Evolutionary conservation across 106 monocot genomes (phyloP), one percentile per base, ranked within the genome.

Genomic region (Dendrobium chrysotoxum): DNA sequence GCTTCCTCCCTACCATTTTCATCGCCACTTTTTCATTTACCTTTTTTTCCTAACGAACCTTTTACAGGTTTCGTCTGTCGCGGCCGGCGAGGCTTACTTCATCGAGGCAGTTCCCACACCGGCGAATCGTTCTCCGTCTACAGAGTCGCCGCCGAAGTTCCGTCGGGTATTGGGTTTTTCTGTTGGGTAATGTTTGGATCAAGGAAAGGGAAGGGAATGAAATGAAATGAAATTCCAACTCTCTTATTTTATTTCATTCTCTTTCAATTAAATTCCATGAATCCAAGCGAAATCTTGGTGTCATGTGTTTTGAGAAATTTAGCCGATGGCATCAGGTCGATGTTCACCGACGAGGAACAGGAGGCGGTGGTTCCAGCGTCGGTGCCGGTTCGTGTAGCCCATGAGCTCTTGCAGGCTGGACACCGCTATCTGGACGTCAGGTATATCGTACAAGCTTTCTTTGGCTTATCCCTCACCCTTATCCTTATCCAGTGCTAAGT

Each of bases 381-480:
- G 50, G 96, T 92, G 84, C 90, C 96, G 26, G 96, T 93, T 58
- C 85, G 86, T 13, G 85, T 93, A 18, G 96, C 96, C 17, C 85
- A 90, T 71, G 96, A 93, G 85, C 90, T 96, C 30, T 88, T 93
- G 64, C 96, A 87, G 44, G 96, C 93, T 4, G 96, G 96, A 15
- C 92, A 96, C 72, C 87, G 90, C 3, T 96, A 93, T 81, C 83
- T 96, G 20, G 96, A 96, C 82, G 90, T 96, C 79, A 92, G 93
- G 93, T 96, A 83, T 7, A n/a, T 46, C 78, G 17, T 28, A 53
- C 50, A 3, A 50, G 13, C 11, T 50, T 50, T 50, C 15, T 50
- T 15, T 58, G 38, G 7, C 7, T 23, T 68, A 23, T 28, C 28
- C 25, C 46, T n/a, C 17, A 65, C 17, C 8, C 18, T 16, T 25